Conservation (phyloP, 768 basidiomycete species). For the Arthromyces matolae region DNA sequence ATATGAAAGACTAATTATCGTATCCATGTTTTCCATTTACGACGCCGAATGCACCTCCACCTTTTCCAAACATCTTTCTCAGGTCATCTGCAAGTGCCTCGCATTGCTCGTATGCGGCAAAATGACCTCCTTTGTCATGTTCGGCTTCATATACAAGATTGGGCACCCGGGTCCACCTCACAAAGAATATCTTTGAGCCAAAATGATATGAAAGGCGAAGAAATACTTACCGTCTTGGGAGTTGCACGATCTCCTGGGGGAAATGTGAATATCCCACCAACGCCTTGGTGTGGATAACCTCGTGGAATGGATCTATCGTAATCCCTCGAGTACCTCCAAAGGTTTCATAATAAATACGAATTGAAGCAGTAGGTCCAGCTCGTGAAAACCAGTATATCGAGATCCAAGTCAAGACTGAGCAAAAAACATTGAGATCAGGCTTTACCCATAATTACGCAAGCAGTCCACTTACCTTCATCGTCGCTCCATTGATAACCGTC, state of each 20-base stretch:
- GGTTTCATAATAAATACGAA: not conserved
- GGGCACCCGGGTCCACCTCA: not conserved
- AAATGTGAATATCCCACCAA: not conserved
- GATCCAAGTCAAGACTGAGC: not conserved
- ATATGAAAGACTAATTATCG: no score
- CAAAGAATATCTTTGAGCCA: not conserved
- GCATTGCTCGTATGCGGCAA: not conserved
- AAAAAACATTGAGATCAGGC: not conserved
- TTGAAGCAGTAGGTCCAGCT: not conserved
- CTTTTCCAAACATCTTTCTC: not conserved
- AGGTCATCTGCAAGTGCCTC: not conserved
- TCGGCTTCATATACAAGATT: not conserved
- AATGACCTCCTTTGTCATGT: not conserved
- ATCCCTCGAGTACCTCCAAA: not conserved
- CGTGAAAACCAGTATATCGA: not conserved
- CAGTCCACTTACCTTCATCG: slow-evolving; percentile 60
- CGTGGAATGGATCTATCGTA: not conserved
- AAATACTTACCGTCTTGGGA: not conserved
- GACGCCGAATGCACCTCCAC: no score
- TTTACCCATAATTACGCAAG: no score
- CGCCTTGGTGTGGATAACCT: not conserved
- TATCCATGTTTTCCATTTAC: no score
- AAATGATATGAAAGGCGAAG: not conserved
- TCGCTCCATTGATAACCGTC: slow-evolving; percentile 55
- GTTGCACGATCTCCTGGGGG: not conserved